Evolutionary conservation across 1,284 basidiomycete genomes (phyloP).

Genomic region (Naganishia albida): DNA sequence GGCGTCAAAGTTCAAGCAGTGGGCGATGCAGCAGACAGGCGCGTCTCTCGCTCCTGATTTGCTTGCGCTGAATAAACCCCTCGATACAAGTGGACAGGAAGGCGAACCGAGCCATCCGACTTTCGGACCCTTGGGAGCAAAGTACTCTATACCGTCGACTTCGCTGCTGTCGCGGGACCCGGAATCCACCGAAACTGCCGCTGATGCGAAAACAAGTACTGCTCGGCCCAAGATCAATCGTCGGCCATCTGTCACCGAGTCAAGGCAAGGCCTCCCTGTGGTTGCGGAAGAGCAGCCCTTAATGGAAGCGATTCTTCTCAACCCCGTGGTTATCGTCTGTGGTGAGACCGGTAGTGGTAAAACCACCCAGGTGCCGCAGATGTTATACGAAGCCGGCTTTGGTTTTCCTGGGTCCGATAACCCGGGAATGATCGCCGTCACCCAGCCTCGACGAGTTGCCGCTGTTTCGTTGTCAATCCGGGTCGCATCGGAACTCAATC

Average conservation of each 20-base stretch:
- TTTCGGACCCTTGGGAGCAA: constrained; percentile 52
- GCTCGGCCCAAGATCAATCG: constrained; percentile 67
- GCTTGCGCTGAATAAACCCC: constrained; percentile 34
- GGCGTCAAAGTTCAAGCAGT: constrained; percentile 71
- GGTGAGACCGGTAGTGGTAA: constrained; percentile 96
- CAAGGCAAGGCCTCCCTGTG: constrained; percentile 81
- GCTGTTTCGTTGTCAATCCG: constrained; percentile 94
- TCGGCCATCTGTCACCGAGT: constrained; percentile 71
- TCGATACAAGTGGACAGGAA: constrained; percentile 33
- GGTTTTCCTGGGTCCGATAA: constrained; percentile 82
- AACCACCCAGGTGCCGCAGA: constrained; percentile 96
- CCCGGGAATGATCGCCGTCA: constrained; percentile 96
- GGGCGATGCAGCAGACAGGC: constrained; percentile 71
- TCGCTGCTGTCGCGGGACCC: constrained; percentile 49
- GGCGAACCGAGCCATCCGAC: constrained; percentile 39
- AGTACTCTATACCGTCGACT: constrained; percentile 44
- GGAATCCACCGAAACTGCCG: constrained; percentile 20
- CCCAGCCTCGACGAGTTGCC: constrained; percentile 95
- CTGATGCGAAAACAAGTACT: constrained; percentile 34
- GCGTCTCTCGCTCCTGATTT: constrained; percentile 38
- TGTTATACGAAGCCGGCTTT: constrained; percentile 91
- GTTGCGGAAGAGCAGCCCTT: constrained; percentile 91
- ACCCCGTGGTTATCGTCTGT: constrained; percentile 74
- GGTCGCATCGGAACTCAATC: constrained; percentile 82
- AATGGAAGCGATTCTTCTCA: constrained; percentile 84